Evolutionary conservation across 1,139 yeast genomes (phyloP), one percentile per base, ranked within the genome.

Genomic region (Candida sp.): DNA sequence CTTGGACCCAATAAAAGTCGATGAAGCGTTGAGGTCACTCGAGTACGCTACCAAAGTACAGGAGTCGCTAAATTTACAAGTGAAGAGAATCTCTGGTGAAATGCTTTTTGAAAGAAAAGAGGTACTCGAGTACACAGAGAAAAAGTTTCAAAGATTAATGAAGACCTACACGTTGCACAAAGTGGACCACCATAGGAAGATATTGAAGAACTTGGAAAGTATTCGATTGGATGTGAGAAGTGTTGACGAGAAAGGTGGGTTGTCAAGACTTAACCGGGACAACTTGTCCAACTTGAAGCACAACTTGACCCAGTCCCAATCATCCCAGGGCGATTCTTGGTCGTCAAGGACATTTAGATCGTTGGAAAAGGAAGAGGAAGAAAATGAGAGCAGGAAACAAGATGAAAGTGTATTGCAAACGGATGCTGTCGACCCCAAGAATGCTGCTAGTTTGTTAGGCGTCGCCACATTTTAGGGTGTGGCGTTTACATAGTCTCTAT

Each of bases 141-240:
- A 63, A 2, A 85, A 82, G 61, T 63, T 91, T 41, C 78, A 78
- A 52, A 67, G 69, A 30, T 71, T 84, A 37, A 72, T 94, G 49
- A 85, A 84, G 54, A 80, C 77, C 44, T 85, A 81, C 56, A 83
- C 91, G 0, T 73, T 90, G 54, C 84, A 85, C 58, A 84, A 86
- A 62, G 92, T 94, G 45, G 97, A 91, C 54, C 90, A 87, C 57
- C 98, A 93, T 69, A 81, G 99, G 42, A 87, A 90, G 59, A 85
- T 90, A 43, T 77, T 94, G 51, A 82, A 86, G 53, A 80, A 88
- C 37, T 78, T 96, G 72, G 97, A 91, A 63, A 83, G 83, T 51
- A 84, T 90, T 31, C 76, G 96, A 35, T 67, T 82, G 25, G 96
- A 88, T 62, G 84, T 90, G 40, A 74, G 98, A 58, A 80, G 87